Evolutionary conservation across 805 yeast species (phyloP).

Genomic region (Yamadazyma sp.): DNA sequence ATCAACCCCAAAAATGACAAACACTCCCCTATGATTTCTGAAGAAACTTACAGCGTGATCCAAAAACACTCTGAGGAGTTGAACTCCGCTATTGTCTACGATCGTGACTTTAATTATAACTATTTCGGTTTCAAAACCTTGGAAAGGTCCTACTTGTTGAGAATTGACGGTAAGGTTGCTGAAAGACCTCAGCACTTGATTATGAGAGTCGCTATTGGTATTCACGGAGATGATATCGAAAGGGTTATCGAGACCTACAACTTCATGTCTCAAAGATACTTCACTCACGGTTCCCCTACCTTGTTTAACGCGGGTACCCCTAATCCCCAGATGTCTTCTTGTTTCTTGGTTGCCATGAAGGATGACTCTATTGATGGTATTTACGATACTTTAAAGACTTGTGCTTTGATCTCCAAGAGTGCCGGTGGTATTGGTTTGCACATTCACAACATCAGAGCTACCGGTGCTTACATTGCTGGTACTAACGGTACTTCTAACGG

Average conservation of each 20-base stretch:
- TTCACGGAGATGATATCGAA: slow-evolving; percentile 54
- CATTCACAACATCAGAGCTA: slow-evolving; percentile 57
- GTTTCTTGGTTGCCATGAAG: slow-evolving; percentile 63
- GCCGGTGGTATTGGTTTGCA: slow-evolving; percentile 68
- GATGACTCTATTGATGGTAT: slow-evolving; percentile 66
- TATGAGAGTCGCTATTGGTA: slow-evolving; percentile 63
- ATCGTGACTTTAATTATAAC: slow-evolving; percentile 54
- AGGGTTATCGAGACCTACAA: slow-evolving; percentile 56
- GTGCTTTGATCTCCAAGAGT: slow-evolving; percentile 61
- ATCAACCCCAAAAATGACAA: slow-evolving; percentile 75
- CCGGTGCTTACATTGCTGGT: slow-evolving; percentile 62
- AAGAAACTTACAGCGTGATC: slow-evolving; percentile 41
- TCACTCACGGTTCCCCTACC: slow-evolving; percentile 64
- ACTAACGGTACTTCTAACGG: slow-evolving; percentile 66
- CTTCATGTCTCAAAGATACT: slow-evolving; percentile 57
- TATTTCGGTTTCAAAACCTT: slow-evolving; percentile 63
- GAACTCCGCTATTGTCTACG: slow-evolving; percentile 46
- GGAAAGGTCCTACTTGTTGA: slow-evolving; percentile 57
- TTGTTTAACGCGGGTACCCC: slow-evolving; percentile 64
- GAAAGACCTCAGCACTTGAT: slow-evolving; percentile 63
- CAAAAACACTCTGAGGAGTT: slow-evolving; percentile 40
- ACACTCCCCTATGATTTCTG: slow-evolving; percentile 48
- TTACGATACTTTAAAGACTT: slow-evolving; percentile 58
- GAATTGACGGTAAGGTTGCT: slow-evolving; percentile 55
- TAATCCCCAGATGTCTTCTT: slow-evolving; percentile 59